Evolutionary conservation across 164 flowering plant species (phyloP).

Genomic region (Umbilicus rupestris): DNA sequence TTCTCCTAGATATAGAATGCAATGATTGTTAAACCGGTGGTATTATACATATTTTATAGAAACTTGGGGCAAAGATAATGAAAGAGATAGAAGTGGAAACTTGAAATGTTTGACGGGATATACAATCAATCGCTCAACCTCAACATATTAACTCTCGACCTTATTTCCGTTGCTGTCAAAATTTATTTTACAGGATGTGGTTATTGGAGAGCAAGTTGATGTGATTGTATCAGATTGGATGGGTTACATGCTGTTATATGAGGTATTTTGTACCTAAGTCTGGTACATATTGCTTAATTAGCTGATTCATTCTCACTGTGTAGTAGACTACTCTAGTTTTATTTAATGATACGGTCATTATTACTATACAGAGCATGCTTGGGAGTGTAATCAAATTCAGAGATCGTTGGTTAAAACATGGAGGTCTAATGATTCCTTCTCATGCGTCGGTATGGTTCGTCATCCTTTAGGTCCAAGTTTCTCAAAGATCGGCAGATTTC

Average conservation of each 20-base stretch:
- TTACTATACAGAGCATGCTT: conserved; percentile 71
- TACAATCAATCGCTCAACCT: too few species aligned
- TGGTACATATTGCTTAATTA: neutral
- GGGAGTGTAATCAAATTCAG: conserved; percentile 92
- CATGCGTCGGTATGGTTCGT: conserved; percentile 56
- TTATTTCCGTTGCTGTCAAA: conserved; percentile 6
- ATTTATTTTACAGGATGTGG: conserved; percentile 75
- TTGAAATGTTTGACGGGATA: too few species aligned
- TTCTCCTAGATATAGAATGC: too few species aligned
- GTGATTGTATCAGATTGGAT: conserved; percentile 99
- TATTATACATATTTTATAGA: neutral
- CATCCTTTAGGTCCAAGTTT: neutral
- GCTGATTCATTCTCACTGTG: neutral
- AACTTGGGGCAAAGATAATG: neutral
- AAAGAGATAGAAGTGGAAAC: too few species aligned
- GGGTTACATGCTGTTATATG: conserved; percentile 98
- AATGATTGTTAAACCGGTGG: neutral
- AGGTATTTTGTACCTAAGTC: conserved; percentile 35
- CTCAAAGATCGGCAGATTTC: neutral
- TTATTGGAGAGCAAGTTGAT: conserved; percentile 87
- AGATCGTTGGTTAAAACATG: conserved; percentile 96
- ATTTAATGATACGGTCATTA: neutral
- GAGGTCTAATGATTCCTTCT: conserved; percentile 96
- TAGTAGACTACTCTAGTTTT: neutral
- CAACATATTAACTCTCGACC: neutral